Evolutionary conservation across 495 filamentous ascomycete genomes (phyloP).

Genomic region (Neurospora sp.): DNA sequence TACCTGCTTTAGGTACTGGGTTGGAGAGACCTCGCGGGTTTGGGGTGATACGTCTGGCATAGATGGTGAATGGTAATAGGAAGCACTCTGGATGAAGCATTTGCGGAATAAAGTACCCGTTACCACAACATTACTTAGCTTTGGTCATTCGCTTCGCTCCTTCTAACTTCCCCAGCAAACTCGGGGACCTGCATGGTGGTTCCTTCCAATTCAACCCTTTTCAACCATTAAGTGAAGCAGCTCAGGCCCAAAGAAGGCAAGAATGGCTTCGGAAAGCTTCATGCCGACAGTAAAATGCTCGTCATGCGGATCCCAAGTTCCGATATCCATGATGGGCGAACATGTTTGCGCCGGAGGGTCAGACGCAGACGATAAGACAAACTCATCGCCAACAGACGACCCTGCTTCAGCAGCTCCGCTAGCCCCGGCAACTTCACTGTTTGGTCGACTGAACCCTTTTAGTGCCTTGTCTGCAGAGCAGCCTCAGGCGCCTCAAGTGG

Average conservation of each 20-base stretch:
- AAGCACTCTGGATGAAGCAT: neutral
- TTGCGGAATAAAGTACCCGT: neutral
- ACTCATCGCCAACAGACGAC: constrained; percentile 4
- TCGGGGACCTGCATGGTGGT: neutral
- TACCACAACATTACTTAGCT: neutral
- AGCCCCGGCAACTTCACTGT: constrained; percentile 21
- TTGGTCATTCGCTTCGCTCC: neutral
- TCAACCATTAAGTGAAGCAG: constrained; percentile 5
- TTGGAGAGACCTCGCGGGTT: neutral
- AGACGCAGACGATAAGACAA: constrained; percentile 28
- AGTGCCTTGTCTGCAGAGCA: constrained; percentile 13
- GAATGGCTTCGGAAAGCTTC: constrained; percentile 49
- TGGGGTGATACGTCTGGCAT: neutral
- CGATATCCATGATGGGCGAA: constrained; percentile 87
- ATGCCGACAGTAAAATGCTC: constrained; percentile 96
- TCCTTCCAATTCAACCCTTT: neutral
- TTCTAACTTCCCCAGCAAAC: neutral
- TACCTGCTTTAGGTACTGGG: neutral
- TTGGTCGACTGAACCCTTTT: constrained; percentile 31
- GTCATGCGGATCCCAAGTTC: constrained; percentile 71
- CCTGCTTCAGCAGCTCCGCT: constrained; percentile 18
- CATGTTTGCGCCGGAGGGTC: constrained; percentile 54
- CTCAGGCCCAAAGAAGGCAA: constrained; percentile 31
- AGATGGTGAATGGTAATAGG: neutral
- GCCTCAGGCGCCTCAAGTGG: constrained; percentile 37